Base-by-base conservation (phyloP, 805 yeast genomes). In the Pichia nanzhaoensis region DNA sequence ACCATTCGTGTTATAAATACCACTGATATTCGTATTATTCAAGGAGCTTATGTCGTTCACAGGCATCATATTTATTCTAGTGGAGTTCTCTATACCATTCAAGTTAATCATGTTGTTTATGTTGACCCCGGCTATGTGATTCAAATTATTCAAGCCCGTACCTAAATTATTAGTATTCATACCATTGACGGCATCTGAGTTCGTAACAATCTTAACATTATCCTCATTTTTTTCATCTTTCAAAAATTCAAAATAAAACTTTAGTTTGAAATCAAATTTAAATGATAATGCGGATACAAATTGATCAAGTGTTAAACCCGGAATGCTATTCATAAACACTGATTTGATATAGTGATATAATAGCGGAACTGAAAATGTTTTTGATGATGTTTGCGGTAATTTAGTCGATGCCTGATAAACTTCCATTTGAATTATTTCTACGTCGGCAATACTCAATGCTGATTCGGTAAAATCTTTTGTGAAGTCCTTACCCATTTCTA, bases 191-290 rank as follows among this genome's bases (percentile, higher is more conserved):
- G 5, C 16, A 30, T 10, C 33, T 13, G 16, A 13, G 6, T 8
- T 30, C 12, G 5, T 14, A 13, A 30, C 33, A 9, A 30, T 30
- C 33, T 9, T 30, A 30, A 30, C 16, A 14, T 66, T 71, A 8
- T 67, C 64, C 3, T 74, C 73, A n/a, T 62, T 65, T 1, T 74
- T 73, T 36, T 72, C 74, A 50, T 74, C 78, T 52, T 68, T 69
- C 19, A 68, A 52, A 35, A 72, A 57, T 19, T 72, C 75, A 53
- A 74, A 75, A 20, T 60, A 58, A 45, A 63, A 58, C 4, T 59
- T 56, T 13, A 61, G 42, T 17, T 55, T 57, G 3, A 55, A 38
- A n/a, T 45, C 49, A 28, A 65, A 50, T 16, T 58, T 59, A 60
- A 66, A 34, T 55, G 68, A 48, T 60, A 69, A 50, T 55, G 66